Evolutionary conservation across 2,329 filamentous ascomycete species (phyloP).

Genomic region (Alternaria novae-zelandiae): DNA sequence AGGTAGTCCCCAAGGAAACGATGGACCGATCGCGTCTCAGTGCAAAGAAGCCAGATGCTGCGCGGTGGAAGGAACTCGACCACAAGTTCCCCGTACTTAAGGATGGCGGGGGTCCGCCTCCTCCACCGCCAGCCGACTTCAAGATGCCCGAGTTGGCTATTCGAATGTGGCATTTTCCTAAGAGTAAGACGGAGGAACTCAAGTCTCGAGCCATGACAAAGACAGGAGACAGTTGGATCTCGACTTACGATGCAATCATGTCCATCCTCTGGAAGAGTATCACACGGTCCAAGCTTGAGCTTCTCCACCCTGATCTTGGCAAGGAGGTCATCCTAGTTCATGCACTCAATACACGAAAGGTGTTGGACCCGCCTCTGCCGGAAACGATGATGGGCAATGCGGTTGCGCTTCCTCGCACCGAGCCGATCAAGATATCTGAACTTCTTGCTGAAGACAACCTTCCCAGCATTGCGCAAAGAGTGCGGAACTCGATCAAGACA

Average conservation of each 20-base stretch:
- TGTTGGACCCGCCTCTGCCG: conserved; percentile 27
- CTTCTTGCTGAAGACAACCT: conserved; percentile 19
- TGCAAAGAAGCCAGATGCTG: not conserved
- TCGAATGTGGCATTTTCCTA: conserved; percentile 30
- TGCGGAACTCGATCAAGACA: conserved; percentile 29
- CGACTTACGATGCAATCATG: conserved; percentile 36
- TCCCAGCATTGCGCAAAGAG: conserved; percentile 19
- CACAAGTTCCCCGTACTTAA: conserved; percentile 10
- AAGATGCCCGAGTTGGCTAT: conserved; percentile 27
- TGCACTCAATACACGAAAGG: conserved; percentile 30
- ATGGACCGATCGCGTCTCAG: not conserved
- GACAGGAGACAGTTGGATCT: conserved; percentile 19
- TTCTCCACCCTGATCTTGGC: conserved; percentile 19
- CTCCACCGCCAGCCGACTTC: conserved; percentile 28
- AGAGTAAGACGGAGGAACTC: conserved; percentile 19
- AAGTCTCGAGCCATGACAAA: conserved; percentile 16
- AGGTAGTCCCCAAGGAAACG: not conserved
- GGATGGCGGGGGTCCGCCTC: conserved; percentile 15
- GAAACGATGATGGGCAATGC: conserved; percentile 29
- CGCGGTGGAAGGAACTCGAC: not conserved
- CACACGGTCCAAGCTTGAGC: conserved; percentile 22
- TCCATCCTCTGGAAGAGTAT: conserved; percentile 30
- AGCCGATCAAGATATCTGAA: conserved; percentile 13
- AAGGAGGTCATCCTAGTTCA: conserved; percentile 21
- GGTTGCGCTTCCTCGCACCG: conserved; percentile 19